A percentile compares a stretch with the other conserved stretches of the same genome.
phyloP scores from a whole-genome alignment of 441 rosid genomes.

The Sinapis alba region DNA sequence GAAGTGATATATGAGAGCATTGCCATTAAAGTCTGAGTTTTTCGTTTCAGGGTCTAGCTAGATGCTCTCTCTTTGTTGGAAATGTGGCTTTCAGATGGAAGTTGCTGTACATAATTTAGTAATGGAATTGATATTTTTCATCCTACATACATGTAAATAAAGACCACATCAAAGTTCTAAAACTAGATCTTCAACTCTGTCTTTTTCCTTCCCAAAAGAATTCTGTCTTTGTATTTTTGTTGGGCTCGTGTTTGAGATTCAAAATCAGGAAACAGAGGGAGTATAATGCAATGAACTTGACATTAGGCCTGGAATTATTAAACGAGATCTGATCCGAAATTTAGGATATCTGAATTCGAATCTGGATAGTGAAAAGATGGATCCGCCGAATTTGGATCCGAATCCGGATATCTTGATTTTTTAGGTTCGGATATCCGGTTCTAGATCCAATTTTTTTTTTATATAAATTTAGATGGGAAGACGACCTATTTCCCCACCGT shows the following conservation, averaged over 20 bases:
- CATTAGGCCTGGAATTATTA: no score
- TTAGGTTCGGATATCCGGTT: no score
- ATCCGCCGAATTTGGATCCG: no score
- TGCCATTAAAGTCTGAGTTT: neutral
- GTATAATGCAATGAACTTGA: neutral
- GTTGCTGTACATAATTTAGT: conserved; percentile 20
- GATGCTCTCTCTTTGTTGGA: conserved; percentile 12
- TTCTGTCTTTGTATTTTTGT: neutral
- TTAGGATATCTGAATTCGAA: no score
- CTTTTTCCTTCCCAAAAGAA: no score
- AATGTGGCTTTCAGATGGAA: conserved; percentile 4
- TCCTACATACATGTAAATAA: neutral
- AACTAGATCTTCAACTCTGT: neutral
- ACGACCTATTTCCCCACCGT: no score
- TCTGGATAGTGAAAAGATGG: no score
- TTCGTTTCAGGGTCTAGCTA: conserved; percentile 16
- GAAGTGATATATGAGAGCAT: neutral
- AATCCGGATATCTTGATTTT: no score
- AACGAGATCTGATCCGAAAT: no score
- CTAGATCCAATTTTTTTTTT: no score
- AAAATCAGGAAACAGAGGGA: neutral
- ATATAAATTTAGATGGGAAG: no score
- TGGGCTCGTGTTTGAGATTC: neutral
- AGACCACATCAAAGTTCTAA: neutral
- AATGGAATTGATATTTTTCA: neutral